phyloP scores from a whole-genome alignment of 441 rosid species.

The Populus hybrid region DNA sequence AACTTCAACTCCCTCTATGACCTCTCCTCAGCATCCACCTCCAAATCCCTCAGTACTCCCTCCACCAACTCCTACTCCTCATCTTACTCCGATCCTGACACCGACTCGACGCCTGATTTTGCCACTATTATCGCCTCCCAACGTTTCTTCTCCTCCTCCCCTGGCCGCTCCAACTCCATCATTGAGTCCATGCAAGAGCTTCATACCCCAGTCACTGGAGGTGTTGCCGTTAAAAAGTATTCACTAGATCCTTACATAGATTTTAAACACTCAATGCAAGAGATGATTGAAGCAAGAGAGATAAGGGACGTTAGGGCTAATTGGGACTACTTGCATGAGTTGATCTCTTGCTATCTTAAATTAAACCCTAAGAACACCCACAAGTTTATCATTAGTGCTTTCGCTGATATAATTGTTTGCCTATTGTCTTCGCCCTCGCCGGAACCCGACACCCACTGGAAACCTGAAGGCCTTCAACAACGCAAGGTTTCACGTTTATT shows the following conservation, averaged over 20 bases:
- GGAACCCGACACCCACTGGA: constrained; percentile 23
- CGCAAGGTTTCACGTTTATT: constrained; percentile 10
- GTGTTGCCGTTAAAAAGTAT: constrained; percentile 52
- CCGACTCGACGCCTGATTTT: constrained; percentile 49
- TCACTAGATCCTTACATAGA: constrained; percentile 79
- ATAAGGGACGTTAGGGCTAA: constrained; percentile 40
- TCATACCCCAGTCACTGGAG: constrained; percentile 33
- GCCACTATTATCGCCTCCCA: constrained; percentile 72
- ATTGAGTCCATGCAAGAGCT: constrained; percentile 39
- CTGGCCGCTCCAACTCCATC: constrained; percentile 88
- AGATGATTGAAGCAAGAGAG: constrained; percentile 81
- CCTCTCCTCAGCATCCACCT: constrained; percentile 33
- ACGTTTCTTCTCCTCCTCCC: constrained; percentile 92
- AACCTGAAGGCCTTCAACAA: constrained; percentile 11
- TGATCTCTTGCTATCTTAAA: constrained; percentile 64
- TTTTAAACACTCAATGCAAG: constrained; percentile 71
- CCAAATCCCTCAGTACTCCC: constrained; percentile 40
- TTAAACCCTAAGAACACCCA: constrained; percentile 73
- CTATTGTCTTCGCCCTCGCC: constrained; percentile 35
- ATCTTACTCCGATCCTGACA: constrained; percentile 37
- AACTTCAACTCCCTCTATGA: constrained; percentile 50
- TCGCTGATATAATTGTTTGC: constrained; percentile 58
- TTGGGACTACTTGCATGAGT: constrained; percentile 70
- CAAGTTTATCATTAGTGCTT: constrained; percentile 67
- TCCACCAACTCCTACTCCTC: constrained; percentile 32